A percentile compares a stretch with the other conserved stretches of the same genome.
These are phyloP conservation scores for Physaria fendleri DNA, from an alignment of 345 rosid genomes.

Conservation along the genomic window DNA sequence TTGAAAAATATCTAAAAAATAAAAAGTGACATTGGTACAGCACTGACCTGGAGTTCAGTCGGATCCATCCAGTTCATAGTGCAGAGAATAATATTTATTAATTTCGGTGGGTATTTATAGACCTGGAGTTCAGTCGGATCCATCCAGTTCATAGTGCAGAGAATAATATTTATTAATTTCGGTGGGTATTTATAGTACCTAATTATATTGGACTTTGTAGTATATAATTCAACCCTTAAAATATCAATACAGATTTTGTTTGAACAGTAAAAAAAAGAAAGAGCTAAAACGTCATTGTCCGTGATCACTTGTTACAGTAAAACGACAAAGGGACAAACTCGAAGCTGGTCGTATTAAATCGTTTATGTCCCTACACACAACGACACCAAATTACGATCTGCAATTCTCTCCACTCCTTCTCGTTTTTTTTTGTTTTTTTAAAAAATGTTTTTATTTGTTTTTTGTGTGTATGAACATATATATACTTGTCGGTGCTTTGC, in stretches of 20 bases:
- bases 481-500: constrained; percentile 25
- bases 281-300: constrained; percentile 12
- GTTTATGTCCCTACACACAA: constrained; percentile 15
- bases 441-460: not conserved
- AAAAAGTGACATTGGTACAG: constrained; percentile 11
- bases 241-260: not conserved
- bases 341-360: constrained; percentile 20
- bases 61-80: constrained; percentile 26
- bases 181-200: constrained; percentile 29
- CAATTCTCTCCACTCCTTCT: constrained; percentile 23
- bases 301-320: constrained; percentile 9
- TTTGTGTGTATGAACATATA: not conserved
- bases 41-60: constrained; percentile 7
- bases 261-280: constrained; percentile 6
- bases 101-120: constrained; percentile 28
- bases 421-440: not conserved
- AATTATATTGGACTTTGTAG: constrained; percentile 5
- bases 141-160: constrained; percentile 21
- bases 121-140: constrained; percentile 13
- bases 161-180: constrained; percentile 23
- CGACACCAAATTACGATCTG: constrained; percentile 19
- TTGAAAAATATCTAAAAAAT: constrained; percentile 1
- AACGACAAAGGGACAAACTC: constrained; percentile 16
- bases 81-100: constrained; percentile 20
- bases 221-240: not conserved